Base-by-base conservation (phyloP, 2,329 filamentous ascomycete genomes). In the Colletotrichum gigasporum region DNA sequence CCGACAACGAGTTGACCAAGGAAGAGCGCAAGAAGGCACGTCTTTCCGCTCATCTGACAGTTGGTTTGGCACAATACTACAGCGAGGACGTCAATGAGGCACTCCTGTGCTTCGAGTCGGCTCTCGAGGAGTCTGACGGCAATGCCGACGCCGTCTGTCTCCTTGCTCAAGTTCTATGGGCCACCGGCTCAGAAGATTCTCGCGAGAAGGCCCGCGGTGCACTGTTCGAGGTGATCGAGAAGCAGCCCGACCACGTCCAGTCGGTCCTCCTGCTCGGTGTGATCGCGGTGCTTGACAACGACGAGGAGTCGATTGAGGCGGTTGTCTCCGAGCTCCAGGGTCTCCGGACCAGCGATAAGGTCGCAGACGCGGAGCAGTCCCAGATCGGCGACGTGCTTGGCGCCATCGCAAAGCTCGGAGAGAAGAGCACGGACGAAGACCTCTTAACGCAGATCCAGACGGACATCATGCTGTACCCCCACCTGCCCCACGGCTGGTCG, bases 81-180 rank as follows among this genome's bases (percentile, higher is more conserved):
- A 78, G 83, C 30, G 79, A 86, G 22, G 81, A 89, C 22, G 85
- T 91, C 68, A 85, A 89, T 39, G 85, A 88, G 52, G 91, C 94
- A 0, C 88, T 97, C 24, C 82, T 85, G 10, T 94, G 91, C 78
- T 97, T 99, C 76, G 88, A 93, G 67, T 83, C 88, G 3, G 94
- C 94, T 0, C 82, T 98, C 7, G 84, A 90, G 59, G 94, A 97
- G 74, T 93, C 91, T 1, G 80, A 87, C 28, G 86, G 87, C 35
- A 89, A 93, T 66, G 91, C 94, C 0, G 94, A 97, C 72, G 91
- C 95, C 1, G 90, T 94, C 0, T 97, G 94, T 72, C 83, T 97
- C 11, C 83, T 98, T 11, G 92, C 94, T 0, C 93, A 98, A 76
- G 92, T 98, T 0, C 84, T 98, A 0, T 99, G 96, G 95, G 94